These are phyloP conservation scores for Suillus weaverae DNA, from an alignment of 768 basidiomycete species.

Conservation along the genomic window DNA sequence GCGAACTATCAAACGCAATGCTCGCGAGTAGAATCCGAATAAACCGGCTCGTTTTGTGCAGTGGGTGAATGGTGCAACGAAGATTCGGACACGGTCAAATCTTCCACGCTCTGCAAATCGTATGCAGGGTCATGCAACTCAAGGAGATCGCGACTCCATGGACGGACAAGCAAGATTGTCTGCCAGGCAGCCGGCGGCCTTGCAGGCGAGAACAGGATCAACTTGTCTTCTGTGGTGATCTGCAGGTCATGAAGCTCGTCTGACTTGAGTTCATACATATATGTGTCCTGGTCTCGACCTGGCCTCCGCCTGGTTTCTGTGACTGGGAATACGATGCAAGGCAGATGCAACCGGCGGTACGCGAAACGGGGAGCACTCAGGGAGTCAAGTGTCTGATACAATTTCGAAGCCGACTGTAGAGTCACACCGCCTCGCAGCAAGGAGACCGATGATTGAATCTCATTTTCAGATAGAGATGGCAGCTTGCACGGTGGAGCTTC, in stretches of 20 bases:
- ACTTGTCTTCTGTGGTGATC: background rate
- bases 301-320: background rate
- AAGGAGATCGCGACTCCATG: no score
- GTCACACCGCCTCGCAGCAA: background rate
- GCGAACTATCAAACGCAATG: no score
- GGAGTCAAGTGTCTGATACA: background rate
- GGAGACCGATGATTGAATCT: fast-evolving
- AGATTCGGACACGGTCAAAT: no score
- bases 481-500: background rate
- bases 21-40: no score
- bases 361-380: background rate
- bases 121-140: no score
- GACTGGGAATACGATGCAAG: background rate
- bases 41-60: no score
- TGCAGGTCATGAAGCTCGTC: background rate
- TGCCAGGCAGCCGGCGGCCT: no score
- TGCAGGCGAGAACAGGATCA: no score
- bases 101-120: no score
- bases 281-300: no score
- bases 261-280: background rate
- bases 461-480: background rate
- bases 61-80: no score
- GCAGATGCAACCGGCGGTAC: background rate
- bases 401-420: background rate
- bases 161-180: no score